A percentile compares a stretch with the other conserved stretches of the same genome.
Evolutionary conservation across 768 basidiomycete genomes (phyloP).

Genomic region (Amanita inopinata): DNA sequence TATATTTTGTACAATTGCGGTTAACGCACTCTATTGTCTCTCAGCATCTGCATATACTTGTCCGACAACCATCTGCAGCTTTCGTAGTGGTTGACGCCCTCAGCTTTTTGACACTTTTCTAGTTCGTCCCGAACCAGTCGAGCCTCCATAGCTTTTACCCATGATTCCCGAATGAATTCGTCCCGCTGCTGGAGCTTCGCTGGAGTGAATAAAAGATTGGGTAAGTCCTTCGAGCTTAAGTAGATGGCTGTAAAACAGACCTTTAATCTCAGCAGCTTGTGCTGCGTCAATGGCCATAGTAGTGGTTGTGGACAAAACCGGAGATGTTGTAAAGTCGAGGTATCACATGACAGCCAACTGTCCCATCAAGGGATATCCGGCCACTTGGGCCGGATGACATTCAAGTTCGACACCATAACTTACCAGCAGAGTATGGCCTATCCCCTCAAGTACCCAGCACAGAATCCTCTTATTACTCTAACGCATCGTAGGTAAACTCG

Average conservation of each 20-base stretch:
- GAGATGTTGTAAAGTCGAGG: conserved; percentile 1
- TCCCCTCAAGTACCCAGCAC: conserved; percentile 38
- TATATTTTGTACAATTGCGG: no score
- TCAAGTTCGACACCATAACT: no score
- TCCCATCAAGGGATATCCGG: neutral
- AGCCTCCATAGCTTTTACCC: conserved; percentile 91
- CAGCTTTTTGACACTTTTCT: conserved; percentile 77
- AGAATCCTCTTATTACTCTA: conserved; percentile 51
- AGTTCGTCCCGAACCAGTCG: conserved; percentile 84
- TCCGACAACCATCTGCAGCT: conserved; percentile 82
- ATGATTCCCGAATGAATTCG: conserved; percentile 76
- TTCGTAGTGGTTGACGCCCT: conserved; percentile 89
- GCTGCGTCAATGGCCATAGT: conserved; percentile 33
- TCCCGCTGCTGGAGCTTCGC: conserved; percentile 65
- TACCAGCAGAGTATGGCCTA: no score
- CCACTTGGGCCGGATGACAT: neutral
- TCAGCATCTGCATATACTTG: conserved; percentile 71
- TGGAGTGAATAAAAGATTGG: conserved; percentile 19
- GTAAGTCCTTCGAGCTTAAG: neutral
- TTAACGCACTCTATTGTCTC: conserved; percentile 65
- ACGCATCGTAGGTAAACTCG: conserved; percentile 26
- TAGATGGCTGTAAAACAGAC: conserved; percentile 20
- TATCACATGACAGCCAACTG: conserved; percentile 6
- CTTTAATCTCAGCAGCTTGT: conserved; percentile 40
- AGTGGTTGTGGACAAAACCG: conserved; percentile 15